Base-by-base conservation (phyloP, 1,139 yeast genomes). In the Maudiozyma humilis region DNA sequence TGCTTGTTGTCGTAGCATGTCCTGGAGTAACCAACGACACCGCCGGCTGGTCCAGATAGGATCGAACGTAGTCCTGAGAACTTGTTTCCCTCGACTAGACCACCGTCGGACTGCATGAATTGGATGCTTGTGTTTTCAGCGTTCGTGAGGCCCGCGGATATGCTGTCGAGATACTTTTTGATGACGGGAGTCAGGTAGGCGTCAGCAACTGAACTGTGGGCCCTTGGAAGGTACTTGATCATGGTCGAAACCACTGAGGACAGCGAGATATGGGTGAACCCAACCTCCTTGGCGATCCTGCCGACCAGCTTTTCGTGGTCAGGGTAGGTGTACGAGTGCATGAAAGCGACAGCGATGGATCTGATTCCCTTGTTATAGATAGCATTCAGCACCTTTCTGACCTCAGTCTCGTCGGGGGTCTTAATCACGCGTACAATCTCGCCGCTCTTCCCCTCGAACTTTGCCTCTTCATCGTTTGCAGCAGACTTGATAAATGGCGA, bases 121-220 rank as follows among this genome's bases (percentile, higher is more conserved):
- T 75, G 74, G 38, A 72, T 67, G 44, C 55, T 60, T 6, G 69
- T 62, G 16, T 53, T 44, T 14, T 53, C 60, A 1, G 78, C 78
- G 33, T 78, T 76, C 38, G 65, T 65, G 51, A 83, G 70, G 1
- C 91, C 91, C 3, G 70, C 58, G 41, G 79, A 75, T 54, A 84
- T 81, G 16, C 79, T 75, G 30, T 70, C 62, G 36, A 83, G 67
- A 57, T 83, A 83, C 30, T 75, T 70, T 47, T 75, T 70, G 40
- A 83, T 79, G 41, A 79, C 82, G 1, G 93, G 93, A 2, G 89
- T 81, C 47, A 84, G 64, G 57, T 83, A 83, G 1, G 91, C 86
- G 63, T 84, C 91, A 1, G 85, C 87, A 16, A 79, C 76, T 3
- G 86, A 72, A 14, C 88, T 80, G 51, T 81, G 81, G 1, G 87